Evolutionary conservation across 2,329 filamentous ascomycete species (phyloP).

Genomic region (Onygenales sp.): DNA sequence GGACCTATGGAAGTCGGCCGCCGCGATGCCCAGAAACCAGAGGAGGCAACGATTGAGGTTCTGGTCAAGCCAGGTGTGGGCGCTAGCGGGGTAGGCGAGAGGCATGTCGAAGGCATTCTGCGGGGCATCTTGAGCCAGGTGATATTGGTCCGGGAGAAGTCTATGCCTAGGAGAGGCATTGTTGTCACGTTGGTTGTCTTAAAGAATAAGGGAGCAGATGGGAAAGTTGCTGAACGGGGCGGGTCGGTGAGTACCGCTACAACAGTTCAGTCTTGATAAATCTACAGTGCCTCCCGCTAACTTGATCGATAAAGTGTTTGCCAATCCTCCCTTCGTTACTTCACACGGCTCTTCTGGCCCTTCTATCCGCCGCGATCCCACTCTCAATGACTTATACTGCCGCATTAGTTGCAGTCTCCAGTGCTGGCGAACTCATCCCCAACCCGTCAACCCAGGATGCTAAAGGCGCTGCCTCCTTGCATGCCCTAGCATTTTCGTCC

Average conservation of each 20-base stretch:
- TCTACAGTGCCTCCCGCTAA: neutral
- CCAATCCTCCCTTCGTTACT: constrained; percentile 71
- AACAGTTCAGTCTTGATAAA: neutral
- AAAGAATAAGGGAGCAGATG: constrained; percentile 23
- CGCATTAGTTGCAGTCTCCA: constrained; percentile 51
- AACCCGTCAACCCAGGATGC: constrained; percentile 57
- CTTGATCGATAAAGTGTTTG: constrained; percentile 51
- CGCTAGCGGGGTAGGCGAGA: constrained; percentile 71
- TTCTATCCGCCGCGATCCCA: constrained; percentile 75
- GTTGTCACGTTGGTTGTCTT: constrained; percentile 34
- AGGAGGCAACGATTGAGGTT: constrained; percentile 85
- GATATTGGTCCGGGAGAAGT: constrained; percentile 33
- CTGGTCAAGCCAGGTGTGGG: constrained; percentile 78
- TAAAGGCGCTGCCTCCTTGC: constrained; percentile 57
- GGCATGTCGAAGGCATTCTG: constrained; percentile 62
- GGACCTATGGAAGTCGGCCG: constrained; percentile 82
- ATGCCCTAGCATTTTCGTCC: constrained; percentile 76
- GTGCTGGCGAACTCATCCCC: constrained; percentile 35
- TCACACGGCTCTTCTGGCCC: constrained; percentile 66
- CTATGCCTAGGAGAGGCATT: constrained; percentile 32
- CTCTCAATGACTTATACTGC: constrained; percentile 63
- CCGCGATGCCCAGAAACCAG: constrained; percentile 73
- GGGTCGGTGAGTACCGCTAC: constrained; percentile 24
- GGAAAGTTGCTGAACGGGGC: constrained; percentile 23
- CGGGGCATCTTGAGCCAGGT: constrained; percentile 27